phyloP scores from a whole-genome alignment of 1,284 basidiomycete genomes.

The Pyrrhoderma lamaoense region DNA sequence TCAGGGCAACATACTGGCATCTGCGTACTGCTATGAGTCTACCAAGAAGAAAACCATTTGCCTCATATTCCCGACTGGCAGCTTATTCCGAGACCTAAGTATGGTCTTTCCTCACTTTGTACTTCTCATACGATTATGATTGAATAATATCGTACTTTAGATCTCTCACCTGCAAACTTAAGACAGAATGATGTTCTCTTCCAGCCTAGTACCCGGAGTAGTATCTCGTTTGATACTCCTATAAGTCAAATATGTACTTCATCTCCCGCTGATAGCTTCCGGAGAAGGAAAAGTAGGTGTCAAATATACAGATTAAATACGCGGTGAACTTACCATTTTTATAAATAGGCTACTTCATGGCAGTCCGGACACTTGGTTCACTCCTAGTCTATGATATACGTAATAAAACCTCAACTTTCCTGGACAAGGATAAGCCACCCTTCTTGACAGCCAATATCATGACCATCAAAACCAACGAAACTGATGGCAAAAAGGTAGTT shows the following conservation, averaged over 20 bases:
- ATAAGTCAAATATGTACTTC: conserved; percentile 39
- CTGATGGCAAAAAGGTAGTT: conserved; percentile 17
- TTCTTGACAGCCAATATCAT: conserved; percentile 13
- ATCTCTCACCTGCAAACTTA: conserved; percentile 41
- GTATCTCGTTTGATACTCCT: conserved; percentile 46
- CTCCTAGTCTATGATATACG: conserved; percentile 27
- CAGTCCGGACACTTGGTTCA: conserved; percentile 22
- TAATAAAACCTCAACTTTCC: conserved; percentile 6
- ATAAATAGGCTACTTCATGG: conserved; percentile 18
- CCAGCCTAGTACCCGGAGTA: conserved; percentile 35
- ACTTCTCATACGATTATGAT: conserved; percentile 9
- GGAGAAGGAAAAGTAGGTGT: conserved; percentile 29
- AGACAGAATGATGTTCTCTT: conserved; percentile 30
- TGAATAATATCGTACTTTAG: conserved; percentile 29
- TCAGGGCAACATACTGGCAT: conserved; percentile 36
- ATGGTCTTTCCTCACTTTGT: conserved; percentile 21
- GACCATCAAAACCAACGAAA: conserved; percentile 14
- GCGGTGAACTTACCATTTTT: conserved; percentile 1
- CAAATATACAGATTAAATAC: background rate
- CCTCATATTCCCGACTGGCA: conserved; percentile 57
- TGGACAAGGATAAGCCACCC: background rate
- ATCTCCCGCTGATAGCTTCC: conserved; percentile 25
- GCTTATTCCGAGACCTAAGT: conserved; percentile 54
- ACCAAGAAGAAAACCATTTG: conserved; percentile 27
- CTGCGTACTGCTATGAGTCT: conserved; percentile 34